These are phyloP conservation scores for Buddleja alternifolia DNA, from an alignment of 257 asterid genomes.

Conservation along the genomic window DNA sequence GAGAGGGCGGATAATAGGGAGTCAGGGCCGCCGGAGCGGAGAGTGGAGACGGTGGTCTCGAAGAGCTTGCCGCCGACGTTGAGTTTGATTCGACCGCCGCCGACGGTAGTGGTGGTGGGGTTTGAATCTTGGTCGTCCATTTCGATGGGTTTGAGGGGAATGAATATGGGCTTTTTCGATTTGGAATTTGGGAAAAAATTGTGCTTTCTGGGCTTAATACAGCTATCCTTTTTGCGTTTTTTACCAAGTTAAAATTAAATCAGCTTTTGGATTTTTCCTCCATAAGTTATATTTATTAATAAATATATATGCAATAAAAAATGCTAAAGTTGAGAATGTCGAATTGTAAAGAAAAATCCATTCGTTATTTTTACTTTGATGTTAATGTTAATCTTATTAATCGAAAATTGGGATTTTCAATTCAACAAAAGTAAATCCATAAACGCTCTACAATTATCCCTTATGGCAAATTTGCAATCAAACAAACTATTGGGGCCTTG, in stretches of 20 bases:
- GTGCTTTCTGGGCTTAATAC: constrained; percentile 19
- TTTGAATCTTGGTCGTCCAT: constrained; percentile 50
- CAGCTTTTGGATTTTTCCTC: background rate
- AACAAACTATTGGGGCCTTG: too few relatives aligned
- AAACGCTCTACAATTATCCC: too few relatives aligned
- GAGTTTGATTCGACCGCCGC: constrained; percentile 75
- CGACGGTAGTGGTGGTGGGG: constrained; percentile 30
- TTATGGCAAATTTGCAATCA: too few relatives aligned
- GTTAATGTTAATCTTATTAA: too few relatives aligned
- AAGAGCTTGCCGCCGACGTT: constrained; percentile 96
- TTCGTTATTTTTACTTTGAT: too few relatives aligned
- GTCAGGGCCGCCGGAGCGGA: constrained; percentile 83
- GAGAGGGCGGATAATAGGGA: constrained; percentile 74
- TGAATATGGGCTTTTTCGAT: constrained; percentile 11
- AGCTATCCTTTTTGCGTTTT: background rate
- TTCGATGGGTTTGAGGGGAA: constrained; percentile 4
- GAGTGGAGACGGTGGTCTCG: constrained; percentile 85
- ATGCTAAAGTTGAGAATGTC: too few relatives aligned
- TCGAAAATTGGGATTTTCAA: too few relatives aligned
- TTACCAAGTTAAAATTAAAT: background rate
- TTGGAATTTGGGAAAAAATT: background rate
- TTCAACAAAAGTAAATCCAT: too few relatives aligned
- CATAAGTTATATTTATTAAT: background rate
- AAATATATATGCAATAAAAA: background rate
- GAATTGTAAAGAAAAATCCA: too few relatives aligned